Base-by-base conservation (phyloP, 345 rosid genomes). In the Syzygium aromaticum region DNA sequence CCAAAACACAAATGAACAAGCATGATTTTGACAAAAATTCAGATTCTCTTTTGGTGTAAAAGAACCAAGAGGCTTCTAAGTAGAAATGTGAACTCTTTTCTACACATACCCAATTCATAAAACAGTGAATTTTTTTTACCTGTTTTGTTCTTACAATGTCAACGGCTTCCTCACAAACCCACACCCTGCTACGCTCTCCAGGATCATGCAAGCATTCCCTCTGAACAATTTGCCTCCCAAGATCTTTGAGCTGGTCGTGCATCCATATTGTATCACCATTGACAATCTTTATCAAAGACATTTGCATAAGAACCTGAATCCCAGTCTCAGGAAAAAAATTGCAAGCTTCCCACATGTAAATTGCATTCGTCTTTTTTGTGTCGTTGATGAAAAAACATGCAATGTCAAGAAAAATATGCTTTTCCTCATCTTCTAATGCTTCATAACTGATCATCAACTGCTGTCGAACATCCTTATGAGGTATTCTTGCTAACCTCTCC, bases 291-390 rank as follows among this genome's bases (percentile, higher is more conserved):
- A 84, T 57, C 15, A 84, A 1, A n/a, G 85, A 84, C 85, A 84
- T 52, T 33, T 27, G 53, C 13, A 8, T 84, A 53, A 52, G 85
- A 84, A 84, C 85, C 23, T n/a, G 40, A 51, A 84, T 84, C 85
- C 57, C 8, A 51, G 38, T 84, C 33, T 53, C 43, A 14, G 85
- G 85, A 21, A 84, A 84, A 84, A 22, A 84, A 16, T 84, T 53
- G 38, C 85, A 84, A 33, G 53, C 85, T 51, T 84, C 85, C 85
- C 85, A 84, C 85, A 84, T 84, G 54, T 84, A 84, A 51, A 33
- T 51, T 27, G 59, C 59, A 33, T 51, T 84, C 1, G 4, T 84
- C 13, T 84, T 53, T 51, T 84, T 33, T 1, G 85, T 23, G 30
- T 53, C 40, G 8, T 33, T 33, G 46, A 84, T 17, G 33, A 84